These are phyloP conservation scores for Castanea sativa DNA, from an alignment of 306 rosid species.

Conservation along the genomic window DNA sequence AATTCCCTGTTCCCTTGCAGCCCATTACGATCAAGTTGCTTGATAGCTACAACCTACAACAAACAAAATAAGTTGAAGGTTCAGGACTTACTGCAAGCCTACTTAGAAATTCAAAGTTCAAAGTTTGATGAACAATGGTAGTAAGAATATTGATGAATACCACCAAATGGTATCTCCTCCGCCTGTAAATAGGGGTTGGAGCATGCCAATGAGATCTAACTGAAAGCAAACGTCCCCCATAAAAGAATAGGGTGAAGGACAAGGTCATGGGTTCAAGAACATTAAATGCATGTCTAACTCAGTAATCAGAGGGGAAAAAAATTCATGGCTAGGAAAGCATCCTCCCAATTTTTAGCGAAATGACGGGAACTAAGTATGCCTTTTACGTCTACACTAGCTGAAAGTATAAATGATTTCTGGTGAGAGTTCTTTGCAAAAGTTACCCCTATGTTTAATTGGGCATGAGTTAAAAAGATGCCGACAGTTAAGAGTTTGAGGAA, in stretches of 20 bases:
- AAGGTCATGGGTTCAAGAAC: background rate
- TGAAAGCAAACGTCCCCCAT: background rate
- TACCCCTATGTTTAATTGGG: background rate
- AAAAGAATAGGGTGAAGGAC: background rate
- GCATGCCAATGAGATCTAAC: background rate
- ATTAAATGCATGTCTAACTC: background rate
- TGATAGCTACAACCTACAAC: constrained; percentile 52
- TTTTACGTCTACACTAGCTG: background rate
- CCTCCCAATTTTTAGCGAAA: background rate
- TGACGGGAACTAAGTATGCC: background rate
- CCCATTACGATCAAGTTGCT: constrained; percentile 59
- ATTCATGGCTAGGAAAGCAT: background rate
- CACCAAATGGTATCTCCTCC: background rate
- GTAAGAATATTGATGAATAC: background rate
- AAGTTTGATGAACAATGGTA: background rate
- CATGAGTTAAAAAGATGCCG: background rate
- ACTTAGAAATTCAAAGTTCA: background rate
- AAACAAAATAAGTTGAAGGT: constrained; percentile 1
- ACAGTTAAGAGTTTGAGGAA: too few species aligned
- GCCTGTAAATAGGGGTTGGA: background rate
- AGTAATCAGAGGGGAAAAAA: background rate
- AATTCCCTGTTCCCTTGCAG: constrained; percentile 64
- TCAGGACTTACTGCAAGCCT: constrained; percentile 15
- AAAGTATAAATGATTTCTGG: background rate
- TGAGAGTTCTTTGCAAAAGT: background rate